Evolutionary conservation across 352 stramenopile genomes (phyloP).

Genomic region (Phytophthora macrochlamydospora): DNA sequence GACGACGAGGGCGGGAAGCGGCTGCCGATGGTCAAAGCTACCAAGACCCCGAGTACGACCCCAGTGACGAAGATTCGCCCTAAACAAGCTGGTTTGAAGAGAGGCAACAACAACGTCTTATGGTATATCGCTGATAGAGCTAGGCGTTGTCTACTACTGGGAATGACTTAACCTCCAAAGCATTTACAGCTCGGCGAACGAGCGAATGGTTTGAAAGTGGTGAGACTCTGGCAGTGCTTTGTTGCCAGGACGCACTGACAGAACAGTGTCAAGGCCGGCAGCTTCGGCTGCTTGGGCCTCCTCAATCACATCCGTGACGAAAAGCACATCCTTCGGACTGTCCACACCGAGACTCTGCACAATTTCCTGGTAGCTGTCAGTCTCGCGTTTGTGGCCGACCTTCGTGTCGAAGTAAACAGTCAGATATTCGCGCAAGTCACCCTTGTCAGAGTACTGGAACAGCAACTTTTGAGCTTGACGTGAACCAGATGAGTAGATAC

Average conservation of each 20-base stretch:
- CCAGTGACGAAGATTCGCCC: constrained; percentile 82
- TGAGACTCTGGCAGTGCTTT: constrained; percentile 62
- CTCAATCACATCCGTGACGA: constrained; percentile 89
- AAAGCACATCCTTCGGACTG: constrained; percentile 79
- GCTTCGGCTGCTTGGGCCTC: constrained; percentile 80
- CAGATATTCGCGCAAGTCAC: constrained; percentile 76
- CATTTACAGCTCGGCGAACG: constrained; percentile 67
- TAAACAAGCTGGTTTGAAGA: constrained; percentile 18
- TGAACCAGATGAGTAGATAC: constrained; percentile 95
- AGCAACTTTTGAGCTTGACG: constrained; percentile 85
- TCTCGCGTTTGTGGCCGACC: constrained; percentile 81
- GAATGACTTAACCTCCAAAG: background rate
- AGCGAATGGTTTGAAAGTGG: constrained; percentile 59
- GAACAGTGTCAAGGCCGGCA: constrained; percentile 68
- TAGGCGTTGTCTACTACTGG: background rate
- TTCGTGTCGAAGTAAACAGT: constrained; percentile 89
- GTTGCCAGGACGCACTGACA: constrained; percentile 90
- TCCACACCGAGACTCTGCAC: constrained; percentile 81
- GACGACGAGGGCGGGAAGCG: constrained; percentile 38
- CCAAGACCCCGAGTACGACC: constrained; percentile 78
- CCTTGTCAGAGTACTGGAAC: constrained; percentile 86
- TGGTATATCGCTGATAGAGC: background rate
- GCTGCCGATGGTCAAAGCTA: constrained; percentile 44
- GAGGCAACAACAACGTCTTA: constrained; percentile 4
- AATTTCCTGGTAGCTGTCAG: constrained; percentile 82